phyloP scores from a whole-genome alignment of 345 rosid genomes.

The Moringa oleifera region DNA sequence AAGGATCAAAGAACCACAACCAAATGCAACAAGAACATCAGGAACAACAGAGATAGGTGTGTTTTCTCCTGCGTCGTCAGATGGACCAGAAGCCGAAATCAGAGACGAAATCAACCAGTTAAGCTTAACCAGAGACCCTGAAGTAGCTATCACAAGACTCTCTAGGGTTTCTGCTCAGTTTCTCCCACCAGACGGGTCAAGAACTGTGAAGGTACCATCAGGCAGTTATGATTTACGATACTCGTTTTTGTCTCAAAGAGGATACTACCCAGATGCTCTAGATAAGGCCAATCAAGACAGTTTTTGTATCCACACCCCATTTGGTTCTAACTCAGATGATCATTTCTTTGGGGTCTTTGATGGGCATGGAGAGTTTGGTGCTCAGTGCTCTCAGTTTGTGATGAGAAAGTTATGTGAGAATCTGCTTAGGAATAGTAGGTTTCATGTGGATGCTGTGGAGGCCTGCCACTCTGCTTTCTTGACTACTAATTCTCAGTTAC shows the following conservation, averaged over 20 bases:
- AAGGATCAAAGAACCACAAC: conserved; percentile 31
- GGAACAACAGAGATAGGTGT: conserved; percentile 41
- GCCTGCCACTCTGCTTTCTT: conserved; percentile 69
- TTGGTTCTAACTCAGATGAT: conserved; percentile 60
- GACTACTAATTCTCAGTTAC: conserved; percentile 67
- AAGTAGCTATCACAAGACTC: conserved; percentile 67
- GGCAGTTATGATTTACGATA: conserved; percentile 58
- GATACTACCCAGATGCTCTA: conserved; percentile 90
- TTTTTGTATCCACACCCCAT: conserved; percentile 89
- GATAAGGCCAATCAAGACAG: conserved; percentile 99
- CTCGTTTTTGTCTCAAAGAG: conserved; percentile 85
- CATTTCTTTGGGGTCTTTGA: conserved; percentile 96
- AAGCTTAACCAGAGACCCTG: conserved; percentile 38
- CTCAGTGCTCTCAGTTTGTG: conserved; percentile 88
- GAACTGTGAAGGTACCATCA: conserved; percentile 56
- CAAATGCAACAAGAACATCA: conserved; percentile 13
- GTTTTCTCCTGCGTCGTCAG: conserved; percentile 41
- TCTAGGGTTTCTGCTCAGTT: conserved; percentile 95
- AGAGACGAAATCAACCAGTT: conserved; percentile 49
- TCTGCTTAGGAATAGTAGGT: conserved; percentile 58
- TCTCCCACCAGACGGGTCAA: conserved; percentile 82
- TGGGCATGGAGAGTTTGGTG: conserved; percentile 94
- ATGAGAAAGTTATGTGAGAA: conserved; percentile 78
- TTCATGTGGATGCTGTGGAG: conserved; percentile 62
- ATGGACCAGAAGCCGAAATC: conserved; percentile 39